Percentiles rank a stretch among this genome's conserved stretches.
These are phyloP conservation scores for Mediolabrus comicus DNA, from an alignment of 108 stramenopile species.

Conservation along the genomic window DNA sequence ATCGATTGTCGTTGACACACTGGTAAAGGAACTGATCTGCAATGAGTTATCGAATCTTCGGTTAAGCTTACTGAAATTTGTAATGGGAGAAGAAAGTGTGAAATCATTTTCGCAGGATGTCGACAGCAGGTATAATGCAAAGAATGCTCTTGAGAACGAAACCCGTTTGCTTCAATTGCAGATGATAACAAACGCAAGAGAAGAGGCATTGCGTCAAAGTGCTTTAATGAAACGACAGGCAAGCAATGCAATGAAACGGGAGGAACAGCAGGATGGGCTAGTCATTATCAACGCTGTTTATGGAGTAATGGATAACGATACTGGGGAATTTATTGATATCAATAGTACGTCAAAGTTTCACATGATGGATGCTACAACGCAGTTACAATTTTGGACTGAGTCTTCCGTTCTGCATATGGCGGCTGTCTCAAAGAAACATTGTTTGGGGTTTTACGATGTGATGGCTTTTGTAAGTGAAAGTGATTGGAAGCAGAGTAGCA, in stretches of 20 bases:
- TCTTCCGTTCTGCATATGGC: conserved; percentile 54
- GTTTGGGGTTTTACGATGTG: conserved; percentile 82
- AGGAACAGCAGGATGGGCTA: conserved; percentile 34
- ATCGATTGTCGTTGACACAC: conserved; percentile 23
- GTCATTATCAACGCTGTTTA: conserved; percentile 45
- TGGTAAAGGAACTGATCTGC: conserved; percentile 34
- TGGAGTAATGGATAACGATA: conserved; percentile 29
- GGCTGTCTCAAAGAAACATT: conserved; percentile 56
- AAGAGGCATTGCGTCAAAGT: conserved; percentile 26
- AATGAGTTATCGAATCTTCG: conserved; percentile 17
- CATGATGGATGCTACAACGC: conserved; percentile 66
- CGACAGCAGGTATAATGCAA: not conserved
- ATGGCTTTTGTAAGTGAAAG: conserved; percentile 15
- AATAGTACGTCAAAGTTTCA: not conserved
- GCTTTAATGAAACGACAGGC: conserved; percentile 37
- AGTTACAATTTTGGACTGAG: conserved; percentile 76
- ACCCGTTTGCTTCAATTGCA: conserved; percentile 2
- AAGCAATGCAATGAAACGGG: conserved; percentile 10
- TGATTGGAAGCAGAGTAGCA: conserved; percentile 9
- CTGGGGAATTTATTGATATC: conserved; percentile 8
- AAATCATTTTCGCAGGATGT: not conserved
- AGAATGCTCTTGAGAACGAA: not conserved
- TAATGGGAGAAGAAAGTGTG: conserved; percentile 14
- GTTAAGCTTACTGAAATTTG: conserved; percentile 11
- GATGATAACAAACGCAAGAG: conserved; percentile 6